Evolutionary conservation across 1,284 basidiomycete species (phyloP).

Genomic region (Ganoderma boninense): DNA sequence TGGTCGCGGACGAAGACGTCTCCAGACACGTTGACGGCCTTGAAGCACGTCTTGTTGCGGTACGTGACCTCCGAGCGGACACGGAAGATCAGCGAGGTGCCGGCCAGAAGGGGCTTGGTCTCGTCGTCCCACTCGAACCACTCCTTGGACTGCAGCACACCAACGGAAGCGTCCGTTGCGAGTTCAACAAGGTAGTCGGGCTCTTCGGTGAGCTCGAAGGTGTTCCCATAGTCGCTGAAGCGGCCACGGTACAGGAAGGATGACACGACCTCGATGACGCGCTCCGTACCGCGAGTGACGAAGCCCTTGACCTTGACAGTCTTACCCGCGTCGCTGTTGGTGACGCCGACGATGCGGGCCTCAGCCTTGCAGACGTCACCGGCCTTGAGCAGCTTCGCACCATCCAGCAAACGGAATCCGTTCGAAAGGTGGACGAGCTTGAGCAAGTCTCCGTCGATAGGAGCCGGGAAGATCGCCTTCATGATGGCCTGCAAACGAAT

Average conservation of each 20-base stretch:
- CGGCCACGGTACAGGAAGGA: conserved; percentile 97
- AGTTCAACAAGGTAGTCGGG: conserved; percentile 87
- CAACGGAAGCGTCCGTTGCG: conserved; percentile 82
- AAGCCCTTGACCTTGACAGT: conserved; percentile 91
- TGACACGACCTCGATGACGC: conserved; percentile 93
- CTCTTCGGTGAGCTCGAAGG: conserved; percentile 93
- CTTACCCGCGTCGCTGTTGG: conserved; percentile 94
- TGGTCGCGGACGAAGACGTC: conserved; percentile 88
- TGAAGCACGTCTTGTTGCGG: conserved; percentile 91
- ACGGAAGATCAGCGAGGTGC: conserved; percentile 90
- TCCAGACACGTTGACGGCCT: conserved; percentile 85
- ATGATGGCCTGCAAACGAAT: conserved; percentile 81
- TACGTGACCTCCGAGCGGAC: conserved; percentile 87
- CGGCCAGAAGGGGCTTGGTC: conserved; percentile 78
- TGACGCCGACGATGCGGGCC: conserved; percentile 89
- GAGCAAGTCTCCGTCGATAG: conserved; percentile 92
- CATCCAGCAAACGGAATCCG: conserved; percentile 90
- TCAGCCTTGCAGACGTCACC: conserved; percentile 93
- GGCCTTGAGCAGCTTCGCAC: conserved; percentile 78
- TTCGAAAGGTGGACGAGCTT: conserved; percentile 98
- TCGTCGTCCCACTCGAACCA: conserved; percentile 98
- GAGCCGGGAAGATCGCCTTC: conserved; percentile 93
- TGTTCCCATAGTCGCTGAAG: conserved; percentile 94
- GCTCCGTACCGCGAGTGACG: conserved; percentile 78
- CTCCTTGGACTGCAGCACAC: conserved; percentile 94